Percentiles rank a stretch among this genome's conserved stretches.
These are phyloP conservation scores for Euphorbia tirucalli DNA, from an alignment of 345 rosid species.

Conservation along the genomic window DNA sequence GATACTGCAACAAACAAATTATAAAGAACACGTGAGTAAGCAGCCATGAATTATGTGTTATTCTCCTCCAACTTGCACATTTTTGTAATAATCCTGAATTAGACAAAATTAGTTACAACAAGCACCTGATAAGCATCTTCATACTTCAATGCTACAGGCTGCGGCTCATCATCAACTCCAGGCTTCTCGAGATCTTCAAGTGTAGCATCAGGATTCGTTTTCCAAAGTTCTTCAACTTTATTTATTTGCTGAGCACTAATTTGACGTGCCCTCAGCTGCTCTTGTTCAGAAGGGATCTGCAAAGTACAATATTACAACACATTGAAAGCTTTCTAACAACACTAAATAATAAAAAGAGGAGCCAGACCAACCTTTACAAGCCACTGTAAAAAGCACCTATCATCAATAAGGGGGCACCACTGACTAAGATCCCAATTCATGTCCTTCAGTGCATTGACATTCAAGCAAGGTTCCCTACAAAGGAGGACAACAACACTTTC, in stretches of 20 bases:
- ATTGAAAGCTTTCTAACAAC: constrained; percentile 18
- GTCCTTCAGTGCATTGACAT: constrained; percentile 96
- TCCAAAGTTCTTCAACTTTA: constrained; percentile 99
- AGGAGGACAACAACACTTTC: constrained; percentile 99
- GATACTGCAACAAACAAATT: constrained; percentile 67
- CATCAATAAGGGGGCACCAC: constrained; percentile 99
- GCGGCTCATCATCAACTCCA: constrained; percentile 99
- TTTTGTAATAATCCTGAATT: constrained; percentile 6
- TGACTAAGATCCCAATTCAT: constrained; percentile 99
- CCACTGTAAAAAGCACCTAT: constrained; percentile 98
- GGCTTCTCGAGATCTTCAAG: constrained; percentile 99
- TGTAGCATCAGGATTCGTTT: constrained; percentile 94
- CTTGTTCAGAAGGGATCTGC: constrained; percentile 98
- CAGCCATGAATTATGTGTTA: constrained; percentile 1
- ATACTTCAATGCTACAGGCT: constrained; percentile 85
- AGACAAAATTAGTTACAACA: constrained; percentile 8
- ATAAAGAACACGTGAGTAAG: constrained; percentile 11
- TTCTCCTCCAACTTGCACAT: background rate
- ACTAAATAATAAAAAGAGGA: background rate
- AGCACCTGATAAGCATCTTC: constrained; percentile 99
- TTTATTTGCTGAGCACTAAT: constrained; percentile 99
- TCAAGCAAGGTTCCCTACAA: constrained; percentile 98
- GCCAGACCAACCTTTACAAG: constrained; percentile 79
- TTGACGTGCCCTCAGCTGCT: constrained; percentile 98
- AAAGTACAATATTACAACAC: constrained; percentile 9